These are phyloP conservation scores for Tylopilus rubrobrunneus DNA, from an alignment of 768 basidiomycete species.

Conservation along the genomic window DNA sequence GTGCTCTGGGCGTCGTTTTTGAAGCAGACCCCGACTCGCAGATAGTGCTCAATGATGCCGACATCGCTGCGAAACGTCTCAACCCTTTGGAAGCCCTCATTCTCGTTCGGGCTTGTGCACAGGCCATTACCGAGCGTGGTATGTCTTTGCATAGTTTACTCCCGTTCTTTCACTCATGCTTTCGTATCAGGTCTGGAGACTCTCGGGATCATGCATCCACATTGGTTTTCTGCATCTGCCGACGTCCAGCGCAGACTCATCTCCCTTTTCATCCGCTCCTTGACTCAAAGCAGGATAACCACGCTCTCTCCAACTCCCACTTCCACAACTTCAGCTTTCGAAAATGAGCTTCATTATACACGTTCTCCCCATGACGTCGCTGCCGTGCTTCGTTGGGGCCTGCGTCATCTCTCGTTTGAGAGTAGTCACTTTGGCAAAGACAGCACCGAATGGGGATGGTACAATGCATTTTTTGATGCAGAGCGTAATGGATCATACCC, in stretches of 20 bases:
- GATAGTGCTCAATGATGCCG: slow-evolving; percentile 45
- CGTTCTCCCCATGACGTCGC: slow-evolving; percentile 75
- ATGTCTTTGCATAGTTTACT: slow-evolving; percentile 22
- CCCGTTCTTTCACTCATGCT: slow-evolving; percentile 1
- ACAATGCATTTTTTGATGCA: slow-evolving; percentile 53
- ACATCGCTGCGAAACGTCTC: slow-evolving; percentile 55
- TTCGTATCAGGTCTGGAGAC: slow-evolving; percentile 62
- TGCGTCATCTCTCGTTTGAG: slow-evolving; percentile 69
- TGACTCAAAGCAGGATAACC: slow-evolving; percentile 44
- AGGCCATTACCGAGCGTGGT: slow-evolving; percentile 64
- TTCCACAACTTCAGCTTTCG: slow-evolving; percentile 49
- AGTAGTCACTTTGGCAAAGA: slow-evolving; percentile 57
- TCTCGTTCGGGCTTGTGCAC: slow-evolving; percentile 66
- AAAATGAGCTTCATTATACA: slow-evolving; percentile 60
- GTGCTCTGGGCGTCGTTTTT: slow-evolving; percentile 53
- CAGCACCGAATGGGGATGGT: slow-evolving; percentile 59
- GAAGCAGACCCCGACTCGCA: slow-evolving; percentile 54
- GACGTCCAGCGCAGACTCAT: slow-evolving; percentile 66
- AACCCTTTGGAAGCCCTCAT: slow-evolving; percentile 59
- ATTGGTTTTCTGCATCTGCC: slow-evolving; percentile 75
- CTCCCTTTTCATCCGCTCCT: slow-evolving; percentile 64
- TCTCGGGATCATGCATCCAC: slow-evolving; percentile 80
- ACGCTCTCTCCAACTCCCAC: slow-evolving; percentile 50
- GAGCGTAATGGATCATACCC: slow-evolving; percentile 63
- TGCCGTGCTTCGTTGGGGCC: slow-evolving; percentile 75